These are phyloP conservation scores for Parachaetomium inaequale DNA, from an alignment of 495 filamentous ascomycete genomes.

Conservation along the genomic window DNA sequence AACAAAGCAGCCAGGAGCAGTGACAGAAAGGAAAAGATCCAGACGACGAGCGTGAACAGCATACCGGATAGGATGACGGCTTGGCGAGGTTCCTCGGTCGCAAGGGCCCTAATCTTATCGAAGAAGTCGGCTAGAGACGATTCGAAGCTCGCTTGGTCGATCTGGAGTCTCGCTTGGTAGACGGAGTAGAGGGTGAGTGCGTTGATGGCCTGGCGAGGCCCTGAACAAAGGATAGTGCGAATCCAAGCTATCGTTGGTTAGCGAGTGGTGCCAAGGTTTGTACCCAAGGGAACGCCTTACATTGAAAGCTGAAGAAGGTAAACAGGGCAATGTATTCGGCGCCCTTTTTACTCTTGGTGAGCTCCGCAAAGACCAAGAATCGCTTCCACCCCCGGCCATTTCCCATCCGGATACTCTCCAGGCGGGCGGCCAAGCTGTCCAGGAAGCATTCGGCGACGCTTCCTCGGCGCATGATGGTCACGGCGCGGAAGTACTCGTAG, in stretches of 20 bases:
- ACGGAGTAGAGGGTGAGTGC: conserved; percentile 76
- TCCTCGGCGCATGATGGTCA: conserved; percentile 72
- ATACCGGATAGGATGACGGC: conserved; percentile 81
- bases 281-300: conserved; percentile 43
- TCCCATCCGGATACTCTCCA: conserved; percentile 72
- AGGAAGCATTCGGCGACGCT: conserved; percentile 90
- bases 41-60: conserved; percentile 86
- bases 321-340: conserved; percentile 89
- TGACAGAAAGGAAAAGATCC: conserved; percentile 75
- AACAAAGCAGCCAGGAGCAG: conserved; percentile 68
- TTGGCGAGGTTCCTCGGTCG: conserved; percentile 65
- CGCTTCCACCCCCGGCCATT: conserved; percentile 69
- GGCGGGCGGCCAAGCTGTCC: conserved; percentile 74
- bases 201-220: conserved; percentile 86
- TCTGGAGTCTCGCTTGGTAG: conserved; percentile 65
- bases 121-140: conserved; percentile 62
- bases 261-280: neutral
- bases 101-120: conserved; percentile 68
- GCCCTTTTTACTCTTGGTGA: conserved; percentile 89
- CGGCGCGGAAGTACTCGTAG: conserved; percentile 73
- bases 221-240: conserved; percentile 81
- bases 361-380: conserved; percentile 86
- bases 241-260: conserved; percentile 60
- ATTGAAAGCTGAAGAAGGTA: conserved; percentile 90
- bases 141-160: conserved; percentile 55